Conservation (phyloP, 306 rosid species). For the Boehmeria nivea region DNA sequence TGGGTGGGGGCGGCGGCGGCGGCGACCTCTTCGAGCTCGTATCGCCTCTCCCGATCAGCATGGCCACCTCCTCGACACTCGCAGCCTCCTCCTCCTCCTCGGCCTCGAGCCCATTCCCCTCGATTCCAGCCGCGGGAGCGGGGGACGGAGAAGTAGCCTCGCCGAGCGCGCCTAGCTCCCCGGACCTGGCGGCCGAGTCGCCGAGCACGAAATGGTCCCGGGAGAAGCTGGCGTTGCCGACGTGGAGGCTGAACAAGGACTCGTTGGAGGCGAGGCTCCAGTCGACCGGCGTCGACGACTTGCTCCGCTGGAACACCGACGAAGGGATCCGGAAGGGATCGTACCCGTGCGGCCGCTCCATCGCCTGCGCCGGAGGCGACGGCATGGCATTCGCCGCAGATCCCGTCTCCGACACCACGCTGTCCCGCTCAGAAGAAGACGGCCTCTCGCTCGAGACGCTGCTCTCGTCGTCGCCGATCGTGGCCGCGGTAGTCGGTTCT, state of each 20-base stretch:
- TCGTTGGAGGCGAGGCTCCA: conserved; percentile 89
- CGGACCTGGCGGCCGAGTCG: conserved; percentile 35
- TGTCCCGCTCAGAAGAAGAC: background rate
- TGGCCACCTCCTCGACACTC: conserved; percentile 18
- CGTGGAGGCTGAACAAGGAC: conserved; percentile 73
- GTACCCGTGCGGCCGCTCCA: conserved; percentile 54
- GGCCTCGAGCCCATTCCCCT: conserved; percentile 11
- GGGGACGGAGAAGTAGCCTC: conserved; percentile 37
- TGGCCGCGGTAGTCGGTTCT: no score
- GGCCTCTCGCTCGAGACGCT: no score
- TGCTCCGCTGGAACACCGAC: conserved; percentile 43
- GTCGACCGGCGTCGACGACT: conserved; percentile 37
- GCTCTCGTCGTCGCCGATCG: no score
- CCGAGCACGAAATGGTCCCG: conserved; percentile 30
- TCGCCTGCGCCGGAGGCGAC: conserved; percentile 54
- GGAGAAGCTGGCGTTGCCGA: conserved; percentile 52
- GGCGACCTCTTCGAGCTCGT: conserved; percentile 8
- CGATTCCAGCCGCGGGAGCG: conserved; percentile 16
- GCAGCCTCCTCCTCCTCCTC: conserved; percentile 19
- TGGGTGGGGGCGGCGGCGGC: no score
- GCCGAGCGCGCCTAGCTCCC: conserved; percentile 33
- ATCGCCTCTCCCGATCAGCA: conserved; percentile 4
- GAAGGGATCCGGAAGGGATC: conserved; percentile 65
- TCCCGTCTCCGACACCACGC: conserved; percentile 5
- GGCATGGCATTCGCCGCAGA: conserved; percentile 17